These are phyloP conservation scores for Dryas drummondii DNA, from an alignment of 306 rosid species.

Conservation along the genomic window DNA sequence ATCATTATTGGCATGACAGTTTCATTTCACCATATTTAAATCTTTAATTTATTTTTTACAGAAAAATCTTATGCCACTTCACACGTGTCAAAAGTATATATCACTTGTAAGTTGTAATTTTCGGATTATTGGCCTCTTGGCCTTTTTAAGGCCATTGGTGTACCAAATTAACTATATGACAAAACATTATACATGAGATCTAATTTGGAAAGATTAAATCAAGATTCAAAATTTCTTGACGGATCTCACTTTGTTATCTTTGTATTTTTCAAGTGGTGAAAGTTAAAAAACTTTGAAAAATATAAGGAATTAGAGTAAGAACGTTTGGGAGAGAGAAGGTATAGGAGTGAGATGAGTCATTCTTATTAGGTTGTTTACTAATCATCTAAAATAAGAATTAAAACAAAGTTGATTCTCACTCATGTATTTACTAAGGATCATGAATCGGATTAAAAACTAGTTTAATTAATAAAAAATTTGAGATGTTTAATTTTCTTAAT, in stretches of 20 bases:
- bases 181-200: neutral
- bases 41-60: neutral
- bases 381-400: too few species aligned
- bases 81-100: constrained; percentile 2
- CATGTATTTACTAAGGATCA: too few species aligned
- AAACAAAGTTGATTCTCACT: too few species aligned
- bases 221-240: neutral
- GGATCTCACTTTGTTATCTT: neutral
- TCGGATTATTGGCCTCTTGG: neutral
- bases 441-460: too few species aligned
- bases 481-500: too few species aligned
- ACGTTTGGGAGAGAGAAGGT: too few species aligned
- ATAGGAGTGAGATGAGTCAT: too few species aligned
- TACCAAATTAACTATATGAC: neutral
- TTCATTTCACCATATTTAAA: constrained; percentile 13
- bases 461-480: too few species aligned
- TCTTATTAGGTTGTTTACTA: too few species aligned
- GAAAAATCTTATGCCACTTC: neutral
- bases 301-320: too few species aligned
- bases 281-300: too few species aligned
- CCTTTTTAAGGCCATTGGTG: neutral
- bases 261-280: neutral
- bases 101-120: neutral
- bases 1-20: constrained; percentile 4
- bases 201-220: neutral